phyloP scores from a whole-genome alignment of 495 filamentous ascomycete species.

The Elaphomyces granulatus region DNA sequence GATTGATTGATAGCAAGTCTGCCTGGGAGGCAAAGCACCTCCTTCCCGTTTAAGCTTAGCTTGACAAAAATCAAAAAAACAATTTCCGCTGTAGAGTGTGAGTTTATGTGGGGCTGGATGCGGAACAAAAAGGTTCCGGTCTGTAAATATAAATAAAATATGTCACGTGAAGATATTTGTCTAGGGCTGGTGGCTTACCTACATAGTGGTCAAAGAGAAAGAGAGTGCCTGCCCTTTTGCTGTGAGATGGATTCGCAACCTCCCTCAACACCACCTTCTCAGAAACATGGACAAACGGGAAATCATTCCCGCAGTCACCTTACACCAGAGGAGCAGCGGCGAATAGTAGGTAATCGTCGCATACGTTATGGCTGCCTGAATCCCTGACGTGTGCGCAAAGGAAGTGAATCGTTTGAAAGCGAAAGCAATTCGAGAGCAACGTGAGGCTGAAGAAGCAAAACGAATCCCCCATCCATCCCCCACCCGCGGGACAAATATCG shows the following conservation, averaged over 20 bases:
- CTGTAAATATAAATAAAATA: no score
- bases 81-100: no score
- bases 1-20: no score
- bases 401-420: slow-evolving; percentile 85
- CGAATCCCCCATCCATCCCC: slow-evolving; percentile 11
- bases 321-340: slow-evolving; percentile 60
- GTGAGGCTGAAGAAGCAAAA: slow-evolving; percentile 39
- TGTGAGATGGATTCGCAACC: slow-evolving; percentile 21
- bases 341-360: slow-evolving; percentile 39
- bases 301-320: slow-evolving; percentile 37
- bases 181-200: no score
- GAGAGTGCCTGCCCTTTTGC: no score
- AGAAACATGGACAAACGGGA: slow-evolving; percentile 22
- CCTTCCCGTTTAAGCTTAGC: no score
- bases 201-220: no score
- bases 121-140: no score
- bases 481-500: slow-evolving; percentile 13
- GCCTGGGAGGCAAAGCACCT: no score
- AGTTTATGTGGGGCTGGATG: no score
- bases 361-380: not conserved
- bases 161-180: no score
- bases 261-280: slow-evolving; percentile 47
- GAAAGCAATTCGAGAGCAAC: slow-evolving; percentile 68
- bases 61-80: no score
- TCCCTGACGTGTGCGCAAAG: slow-evolving; percentile 25